Conservation (phyloP, 2,329 filamentous ascomycete genomes). For the Neoarthrinium moseri region DNA sequence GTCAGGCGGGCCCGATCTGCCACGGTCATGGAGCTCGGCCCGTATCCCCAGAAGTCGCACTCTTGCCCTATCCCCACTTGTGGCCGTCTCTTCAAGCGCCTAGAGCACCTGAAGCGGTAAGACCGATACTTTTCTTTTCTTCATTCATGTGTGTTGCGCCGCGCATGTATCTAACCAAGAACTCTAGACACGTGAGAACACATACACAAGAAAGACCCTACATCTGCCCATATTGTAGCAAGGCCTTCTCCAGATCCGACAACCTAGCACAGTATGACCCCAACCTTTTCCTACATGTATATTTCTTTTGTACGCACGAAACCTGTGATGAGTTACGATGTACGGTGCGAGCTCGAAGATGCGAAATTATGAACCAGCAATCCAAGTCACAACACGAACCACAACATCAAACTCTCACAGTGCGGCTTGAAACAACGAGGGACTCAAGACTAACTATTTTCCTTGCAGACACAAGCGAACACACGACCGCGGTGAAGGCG, state of each 20-base stretch:
- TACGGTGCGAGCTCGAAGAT: constrained; percentile 29
- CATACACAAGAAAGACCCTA: constrained; percentile 99
- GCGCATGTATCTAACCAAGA: constrained; percentile 45
- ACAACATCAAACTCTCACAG: constrained; percentile 10
- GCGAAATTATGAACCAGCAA: constrained; percentile 24
- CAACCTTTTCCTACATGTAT: constrained; percentile 36
- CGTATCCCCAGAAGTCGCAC: constrained; percentile 96
- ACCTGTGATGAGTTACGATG: constrained; percentile 42
- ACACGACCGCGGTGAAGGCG: constrained; percentile 64
- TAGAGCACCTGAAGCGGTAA: constrained; percentile 99
- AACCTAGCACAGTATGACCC: constrained; percentile 90
- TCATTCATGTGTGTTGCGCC: constrained; percentile 38
- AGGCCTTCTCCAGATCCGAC: constrained; percentile 97
- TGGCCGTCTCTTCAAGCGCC: constrained; percentile 94
- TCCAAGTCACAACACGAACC: constrained; percentile 31
- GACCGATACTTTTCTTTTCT: constrained; percentile 43
- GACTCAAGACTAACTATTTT: constrained; percentile 31
- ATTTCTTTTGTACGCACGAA: constrained; percentile 31
- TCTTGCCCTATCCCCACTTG: constrained; percentile 99
- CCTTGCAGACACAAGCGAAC: constrained; percentile 77
- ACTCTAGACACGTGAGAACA: constrained; percentile 90
- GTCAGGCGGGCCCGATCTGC: constrained; percentile 89
- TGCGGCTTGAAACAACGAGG: not conserved
- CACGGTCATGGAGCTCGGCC: constrained; percentile 93
- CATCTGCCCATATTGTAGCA: constrained; percentile 95